Evolutionary conservation across 176 grass and related monocot genomes (phyloP).

Genomic region (Themeda triandra): DNA sequence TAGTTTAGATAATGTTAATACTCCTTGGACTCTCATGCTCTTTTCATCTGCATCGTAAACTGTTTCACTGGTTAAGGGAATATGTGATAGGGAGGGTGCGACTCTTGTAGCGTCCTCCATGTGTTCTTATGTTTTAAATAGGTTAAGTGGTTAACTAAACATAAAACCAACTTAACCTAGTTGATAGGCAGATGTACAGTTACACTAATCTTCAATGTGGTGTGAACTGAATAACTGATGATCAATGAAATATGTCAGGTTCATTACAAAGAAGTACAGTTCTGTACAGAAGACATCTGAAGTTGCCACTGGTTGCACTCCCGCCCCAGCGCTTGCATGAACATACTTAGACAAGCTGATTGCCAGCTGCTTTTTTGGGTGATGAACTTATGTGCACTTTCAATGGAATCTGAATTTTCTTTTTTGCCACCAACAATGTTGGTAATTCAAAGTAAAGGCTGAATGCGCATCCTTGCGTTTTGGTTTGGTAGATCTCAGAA

Average conservation of each 20-base stretch:
- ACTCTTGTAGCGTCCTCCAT: not conserved
- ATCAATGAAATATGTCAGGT: constrained; percentile 48
- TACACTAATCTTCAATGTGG: not conserved
- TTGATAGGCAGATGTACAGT: not conserved
- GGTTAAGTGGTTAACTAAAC: not conserved
- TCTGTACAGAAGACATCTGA: constrained; percentile 57
- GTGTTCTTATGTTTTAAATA: constrained; percentile 1
- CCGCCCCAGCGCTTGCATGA: constrained; percentile 44
- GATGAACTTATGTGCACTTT: constrained; percentile 21
- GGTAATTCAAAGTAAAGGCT: constrained; percentile 9
- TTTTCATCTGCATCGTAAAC: not conserved
- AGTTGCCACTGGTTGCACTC: constrained; percentile 75
- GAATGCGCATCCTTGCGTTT: constrained; percentile 19
- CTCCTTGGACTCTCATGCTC: not conserved
- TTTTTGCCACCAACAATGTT: constrained; percentile 22
- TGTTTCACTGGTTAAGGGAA: constrained; percentile 9
- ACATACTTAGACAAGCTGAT: constrained; percentile 28
- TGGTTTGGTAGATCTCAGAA: constrained; percentile 29
- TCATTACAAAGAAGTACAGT: constrained; percentile 90
- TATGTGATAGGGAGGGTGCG: not conserved
- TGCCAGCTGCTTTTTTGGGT: not conserved
- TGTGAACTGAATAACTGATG: not conserved
- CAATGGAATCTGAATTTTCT: not conserved
- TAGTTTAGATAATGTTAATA: not conserved
- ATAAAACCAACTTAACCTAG: not conserved